These are phyloP conservation scores for Crithidia fasciculata DNA, from an alignment of 208 protist species.

Conservation along the genomic window DNA sequence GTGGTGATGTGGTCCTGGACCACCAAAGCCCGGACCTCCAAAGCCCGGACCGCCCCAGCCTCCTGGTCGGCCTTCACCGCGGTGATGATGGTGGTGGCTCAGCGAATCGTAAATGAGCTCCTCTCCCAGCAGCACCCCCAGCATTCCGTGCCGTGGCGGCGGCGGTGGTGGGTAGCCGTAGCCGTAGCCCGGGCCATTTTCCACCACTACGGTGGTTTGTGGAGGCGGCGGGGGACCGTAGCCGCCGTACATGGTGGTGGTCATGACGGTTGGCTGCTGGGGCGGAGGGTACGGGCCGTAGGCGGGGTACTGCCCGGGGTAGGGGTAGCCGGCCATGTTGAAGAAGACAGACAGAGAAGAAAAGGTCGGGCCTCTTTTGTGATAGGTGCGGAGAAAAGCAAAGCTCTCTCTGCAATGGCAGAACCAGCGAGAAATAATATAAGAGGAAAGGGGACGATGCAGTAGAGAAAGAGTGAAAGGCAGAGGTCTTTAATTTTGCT, in stretches of 20 bases:
- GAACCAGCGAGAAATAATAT: no score
- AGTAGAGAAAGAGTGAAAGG: no score
- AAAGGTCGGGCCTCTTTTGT: neutral
- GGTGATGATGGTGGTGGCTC: neutral
- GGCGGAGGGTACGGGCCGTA: neutral
- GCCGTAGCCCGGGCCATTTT: neutral
- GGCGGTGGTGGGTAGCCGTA: constrained; percentile 1
- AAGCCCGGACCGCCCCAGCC: neutral
- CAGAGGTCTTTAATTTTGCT: no score
- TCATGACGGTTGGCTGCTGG: no score
- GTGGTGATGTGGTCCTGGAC: neutral
- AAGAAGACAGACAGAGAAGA: neutral
- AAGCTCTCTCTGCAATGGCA: no score
- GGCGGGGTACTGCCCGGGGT: neutral
- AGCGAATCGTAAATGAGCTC: neutral
- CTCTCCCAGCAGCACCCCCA: neutral
- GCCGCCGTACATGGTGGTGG: no score
- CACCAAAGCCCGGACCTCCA: neutral
- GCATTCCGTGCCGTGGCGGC: neutral
- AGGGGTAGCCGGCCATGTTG: constrained; percentile 2
- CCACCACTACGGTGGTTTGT: neutral
- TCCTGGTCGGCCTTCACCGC: neutral
- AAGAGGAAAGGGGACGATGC: no score
- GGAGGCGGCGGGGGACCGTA: neutral
- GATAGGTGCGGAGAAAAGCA: no score